Base-by-base conservation (phyloP, 352 stramenopile species). In the Globisporangium echinulatum region DNA sequence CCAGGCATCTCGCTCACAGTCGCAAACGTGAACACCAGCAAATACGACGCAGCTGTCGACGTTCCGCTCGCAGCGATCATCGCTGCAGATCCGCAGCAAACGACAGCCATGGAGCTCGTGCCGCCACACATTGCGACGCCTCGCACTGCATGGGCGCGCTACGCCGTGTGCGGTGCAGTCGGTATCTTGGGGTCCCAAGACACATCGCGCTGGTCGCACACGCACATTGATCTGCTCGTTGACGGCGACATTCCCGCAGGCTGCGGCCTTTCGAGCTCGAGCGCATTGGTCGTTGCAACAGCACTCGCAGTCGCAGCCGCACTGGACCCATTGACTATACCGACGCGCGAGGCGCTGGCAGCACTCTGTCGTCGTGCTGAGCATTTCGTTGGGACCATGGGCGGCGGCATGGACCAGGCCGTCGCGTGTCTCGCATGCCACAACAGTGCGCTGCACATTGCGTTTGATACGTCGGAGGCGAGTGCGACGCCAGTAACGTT, bases 401-500 rank as follows among this genome's bases (percentile, higher is more conserved):
- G 85, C 53, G 87, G 85, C 38, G 85, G 87, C 17, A 96, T 94
- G 87, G 87, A 96, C 62, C 87, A 96, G 58, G 71, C 85, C 1
- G 74, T 85, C 38, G 76, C 69, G 50, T 88, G 79, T 61, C 65
- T 92, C 37, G 76, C 72, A 5, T 62, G 69, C n/a, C 49, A 50
- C 25, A 74, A 84, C 11, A 59, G 66, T 8, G 85, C 85, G 14
- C 61, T 87, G 51, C 62, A 79, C 59, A 71, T 96, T n/a, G 54
- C 77, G 39, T 96, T 96, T 58, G 48, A 61, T 11, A 73, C 85
- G 3, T 36, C 43, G 5, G 15, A 43, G 37, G n/a, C 54, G 13
- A 59, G 2, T 2, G 67, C 59, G 10, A 52, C 52, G 14, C 54
- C 63, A 1, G 78, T 85, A 42, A 10, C 33, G 19, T 54, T 90